Base-by-base conservation (phyloP, 1,284 basidiomycete genomes). In the Psilocybe mexicana region DNA sequence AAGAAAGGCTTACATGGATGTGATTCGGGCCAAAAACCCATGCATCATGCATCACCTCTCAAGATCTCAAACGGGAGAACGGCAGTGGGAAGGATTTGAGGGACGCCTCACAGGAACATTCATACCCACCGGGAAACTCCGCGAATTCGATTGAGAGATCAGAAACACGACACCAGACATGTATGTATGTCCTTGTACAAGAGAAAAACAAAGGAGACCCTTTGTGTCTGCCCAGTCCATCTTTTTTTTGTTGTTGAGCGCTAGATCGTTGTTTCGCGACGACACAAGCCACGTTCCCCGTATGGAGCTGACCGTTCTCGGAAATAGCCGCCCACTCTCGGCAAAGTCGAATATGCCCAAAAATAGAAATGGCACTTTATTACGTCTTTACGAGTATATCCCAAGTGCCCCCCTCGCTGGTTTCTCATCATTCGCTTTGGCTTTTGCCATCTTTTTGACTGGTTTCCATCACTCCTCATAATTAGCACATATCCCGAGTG, bases 1-100 rank as follows among this genome's bases (percentile, higher is more conserved):
- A 18, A 18, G 18, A 49, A 50, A 54, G 54, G 57, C 49, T 49
- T 51, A 58, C 5, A 33, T 18, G 18, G 42, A 54, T 51, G 48
- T 43, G 51, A 58, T 53, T 58, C 23, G n/a, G 38, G 43, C 26
- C 14, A 42, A 47, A 43, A 33, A 33, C 5, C 8, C 30, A 33
- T 33, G 30, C 4, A 18, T 18, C 18, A 18, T 18, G 18, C 18
- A 18, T 18, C 18, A 18, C n/a, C n/a, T n/a, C n/a, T n/a, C n/a
- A n/a, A n/a, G n/a, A n/a, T n/a, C n/a, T 33, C 30, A 33, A 33
- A 33, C 30, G 30, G 30, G 30, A 33, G 5, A 33, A 33, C 8
- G 30, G 30, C 30, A 33, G 30, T 33, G 4, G 30, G 30, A 30
- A 42, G 26, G 18, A 18, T 18, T 18, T 18, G 43, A 11, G 26